Evolutionary conservation across 129 eudicot species (phyloP), one percentile per base, ranked within the genome.

Genomic region (Dittrichia graveolens): DNA sequence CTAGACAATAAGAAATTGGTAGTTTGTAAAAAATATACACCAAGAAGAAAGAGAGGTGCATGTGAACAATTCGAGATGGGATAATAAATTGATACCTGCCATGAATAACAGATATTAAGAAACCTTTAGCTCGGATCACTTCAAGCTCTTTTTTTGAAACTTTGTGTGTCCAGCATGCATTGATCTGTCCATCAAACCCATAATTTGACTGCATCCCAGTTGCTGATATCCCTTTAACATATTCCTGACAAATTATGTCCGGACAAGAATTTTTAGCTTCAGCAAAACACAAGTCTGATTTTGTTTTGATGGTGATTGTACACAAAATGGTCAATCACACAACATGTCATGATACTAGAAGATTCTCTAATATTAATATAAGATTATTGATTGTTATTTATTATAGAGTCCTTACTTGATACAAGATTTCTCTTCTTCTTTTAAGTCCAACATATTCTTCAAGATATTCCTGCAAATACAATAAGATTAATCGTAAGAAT

Each of bases 101-200:
- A 78, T 91, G 97, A 80, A 91, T 88, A 18, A 91, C 85, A n/a
- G 90, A 88, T 72, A 88, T 34, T 31, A 85, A 85, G 47, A 91
- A 88, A 68, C 84, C 88, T 63, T 85, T 67, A 19, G 72, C 58
- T n/a, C 81, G 78, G 18, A 88, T 85, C 13, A 67, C 58, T 65
- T 91, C 92, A 40, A 88, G 24, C 53, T 91, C 92, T 50, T 37
- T 59, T 60, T 37, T 61, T 5, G 90, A 79, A 78, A 91, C 55
- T 56, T 82, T 91, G 75, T 91, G 97, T 35, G 86, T 88, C 97
- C 97, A 88, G 61, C 95, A 91, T 31, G 97, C 95, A 80, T 85
- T 86, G 14, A 85, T 13, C 76, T 91, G 95, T 3, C 97, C 97
- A 52, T 88, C 97, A 79, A 91, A 88, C 61, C 97, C 95, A 61